Evolutionary conservation across 2,329 filamentous ascomycete species (phyloP).

Genomic region (Pseudogymnoascus sp.): DNA sequence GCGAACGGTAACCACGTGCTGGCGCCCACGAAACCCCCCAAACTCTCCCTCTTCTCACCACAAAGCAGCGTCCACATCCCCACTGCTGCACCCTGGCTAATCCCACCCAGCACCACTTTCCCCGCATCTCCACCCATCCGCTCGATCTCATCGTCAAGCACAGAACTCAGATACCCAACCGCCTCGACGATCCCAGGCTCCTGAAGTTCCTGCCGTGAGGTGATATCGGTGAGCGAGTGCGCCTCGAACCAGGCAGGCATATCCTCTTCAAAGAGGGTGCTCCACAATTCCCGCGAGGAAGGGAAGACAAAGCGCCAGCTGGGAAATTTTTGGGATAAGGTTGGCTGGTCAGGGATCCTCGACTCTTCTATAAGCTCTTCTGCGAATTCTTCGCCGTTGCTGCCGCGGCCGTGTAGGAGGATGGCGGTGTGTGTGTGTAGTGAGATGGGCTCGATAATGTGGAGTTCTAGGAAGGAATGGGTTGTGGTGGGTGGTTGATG

Average conservation of each 20-base stretch:
- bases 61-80: conserved; percentile 35
- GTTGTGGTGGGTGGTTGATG: background rate
- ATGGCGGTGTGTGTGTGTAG: conserved; percentile 31
- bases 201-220: conserved; percentile 34
- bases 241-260: conserved; percentile 46
- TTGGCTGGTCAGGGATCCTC: conserved; percentile 13
- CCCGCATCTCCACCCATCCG: conserved; percentile 18
- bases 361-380: conserved; percentile 24
- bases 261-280: conserved; percentile 32
- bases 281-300: conserved; percentile 36
- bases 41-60: background rate
- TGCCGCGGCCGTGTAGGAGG: conserved; percentile 35
- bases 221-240: conserved; percentile 32
- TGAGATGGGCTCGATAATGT: conserved; percentile 17
- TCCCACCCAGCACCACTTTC: conserved; percentile 41
- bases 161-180: conserved; percentile 25
- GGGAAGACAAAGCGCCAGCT: conserved; percentile 43
- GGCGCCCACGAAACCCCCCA: conserved; percentile 40
- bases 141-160: conserved; percentile 30
- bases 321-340: conserved; percentile 29
- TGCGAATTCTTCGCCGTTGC: conserved; percentile 29
- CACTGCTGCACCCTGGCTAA: conserved; percentile 46
- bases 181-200: conserved; percentile 37
- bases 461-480: conserved; percentile 7
- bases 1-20: conserved; percentile 38